These are phyloP conservation scores for Chenopodium suecicum DNA, from an alignment of 148 eudicot species.

Conservation along the genomic window DNA sequence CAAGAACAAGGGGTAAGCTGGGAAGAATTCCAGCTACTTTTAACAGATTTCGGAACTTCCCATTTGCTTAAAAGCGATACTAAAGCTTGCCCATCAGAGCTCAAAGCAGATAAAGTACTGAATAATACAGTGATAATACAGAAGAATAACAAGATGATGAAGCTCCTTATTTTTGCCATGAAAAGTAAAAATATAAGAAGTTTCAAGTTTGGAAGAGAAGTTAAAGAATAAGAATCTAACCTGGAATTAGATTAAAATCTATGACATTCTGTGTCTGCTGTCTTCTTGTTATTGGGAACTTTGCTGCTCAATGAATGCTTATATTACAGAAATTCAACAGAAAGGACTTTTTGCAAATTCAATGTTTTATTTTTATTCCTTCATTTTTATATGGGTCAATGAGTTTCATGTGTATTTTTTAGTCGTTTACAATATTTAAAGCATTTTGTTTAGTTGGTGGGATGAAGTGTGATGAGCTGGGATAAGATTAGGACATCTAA, in stretches of 20 bases:
- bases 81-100: slow-evolving; percentile 56
- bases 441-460: background rate
- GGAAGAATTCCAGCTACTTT: slow-evolving; percentile 58
- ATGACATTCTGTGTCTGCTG: background rate
- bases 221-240: slow-evolving; percentile 15
- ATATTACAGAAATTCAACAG: background rate
- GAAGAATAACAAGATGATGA: slow-evolving; percentile 16
- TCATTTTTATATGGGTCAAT: background rate
- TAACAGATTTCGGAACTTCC: slow-evolving; percentile 50
- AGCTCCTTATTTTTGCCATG: slow-evolving; percentile 14
- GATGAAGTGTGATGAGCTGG: background rate
- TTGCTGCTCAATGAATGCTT: background rate
- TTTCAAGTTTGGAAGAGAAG: background rate
- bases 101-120: slow-evolving; percentile 38
- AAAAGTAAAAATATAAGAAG: background rate
- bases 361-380: too few relatives aligned
- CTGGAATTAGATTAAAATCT: background rate
- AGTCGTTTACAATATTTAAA: background rate
- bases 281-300: background rate
- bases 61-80: slow-evolving; percentile 56
- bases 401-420: slow-evolving; percentile 7
- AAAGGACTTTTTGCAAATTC: background rate
- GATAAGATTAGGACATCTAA: background rate
- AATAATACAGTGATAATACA: slow-evolving; percentile 11
- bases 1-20: slow-evolving; percentile 69